A percentile compares a stretch with the other conserved stretches of the same genome.
Conservation (phyloP, 2,329 filamentous ascomycete species). For the Stenocarpella maydis region DNA sequence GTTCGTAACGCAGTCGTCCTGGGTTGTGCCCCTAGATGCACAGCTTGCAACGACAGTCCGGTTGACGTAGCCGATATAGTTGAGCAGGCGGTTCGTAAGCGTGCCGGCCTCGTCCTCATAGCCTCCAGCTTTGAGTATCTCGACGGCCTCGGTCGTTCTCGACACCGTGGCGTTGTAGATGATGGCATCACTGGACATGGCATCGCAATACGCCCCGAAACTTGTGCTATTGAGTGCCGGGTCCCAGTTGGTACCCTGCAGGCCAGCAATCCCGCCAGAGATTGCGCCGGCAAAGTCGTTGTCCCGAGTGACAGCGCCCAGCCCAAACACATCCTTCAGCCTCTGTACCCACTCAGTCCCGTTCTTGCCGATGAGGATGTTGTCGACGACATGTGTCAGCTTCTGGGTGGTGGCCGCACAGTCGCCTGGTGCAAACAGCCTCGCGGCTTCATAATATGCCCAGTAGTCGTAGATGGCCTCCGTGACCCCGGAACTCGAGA, state of each 20-base stretch:
- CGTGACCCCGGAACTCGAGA: slow-evolving; percentile 82
- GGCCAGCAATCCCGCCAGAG: slow-evolving; percentile 48
- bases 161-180: slow-evolving; percentile 53
- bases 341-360: slow-evolving; percentile 51
- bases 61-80: slow-evolving; percentile 59
- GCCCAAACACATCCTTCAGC: slow-evolving; percentile 55
- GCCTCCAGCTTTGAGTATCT: slow-evolving; percentile 52
- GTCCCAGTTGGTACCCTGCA: slow-evolving; percentile 64
- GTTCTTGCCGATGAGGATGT: slow-evolving; percentile 54
- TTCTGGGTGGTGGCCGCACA: slow-evolving; percentile 73
- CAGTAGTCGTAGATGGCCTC: slow-evolving; percentile 82
- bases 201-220: slow-evolving; percentile 58
- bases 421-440: slow-evolving; percentile 58
- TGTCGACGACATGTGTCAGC: slow-evolving; percentile 59
- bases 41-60: slow-evolving; percentile 41
- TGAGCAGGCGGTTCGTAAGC: slow-evolving; percentile 56
- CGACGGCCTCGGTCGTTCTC: slow-evolving; percentile 46
- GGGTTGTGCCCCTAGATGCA: slow-evolving; percentile 36
- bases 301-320: slow-evolving; percentile 53
- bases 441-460: slow-evolving; percentile 62
- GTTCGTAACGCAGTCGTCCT: slow-evolving; percentile 50
- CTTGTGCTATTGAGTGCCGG: slow-evolving; percentile 50
- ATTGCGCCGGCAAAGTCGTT: slow-evolving; percentile 59
- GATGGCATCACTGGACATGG: slow-evolving; percentile 51
- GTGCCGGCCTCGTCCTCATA: slow-evolving; percentile 48